Evolutionary conservation across 73 alveolate genomes (phyloP).

Genomic region (Tetrahymena elliotti): DNA sequence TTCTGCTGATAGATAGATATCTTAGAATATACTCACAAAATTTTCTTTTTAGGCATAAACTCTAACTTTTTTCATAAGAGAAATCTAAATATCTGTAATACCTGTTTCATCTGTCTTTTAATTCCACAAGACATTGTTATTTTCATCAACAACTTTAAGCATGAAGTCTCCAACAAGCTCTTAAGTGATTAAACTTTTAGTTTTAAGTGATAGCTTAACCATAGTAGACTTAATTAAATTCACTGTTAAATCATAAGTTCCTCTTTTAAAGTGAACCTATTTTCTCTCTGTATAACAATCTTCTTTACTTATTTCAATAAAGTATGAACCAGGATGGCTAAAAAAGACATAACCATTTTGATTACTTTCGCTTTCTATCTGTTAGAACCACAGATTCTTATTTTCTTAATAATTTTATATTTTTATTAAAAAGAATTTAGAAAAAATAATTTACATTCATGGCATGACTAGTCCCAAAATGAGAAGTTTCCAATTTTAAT

Average conservation of each 20-base stretch:
- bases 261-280: neutral
- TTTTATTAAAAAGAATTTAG: neutral
- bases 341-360: neutral
- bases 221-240: neutral
- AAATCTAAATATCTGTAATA: neutral
- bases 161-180: neutral
- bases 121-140: neutral
- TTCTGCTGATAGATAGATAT: neutral
- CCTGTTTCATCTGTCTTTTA: neutral
- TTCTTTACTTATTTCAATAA: neutral
- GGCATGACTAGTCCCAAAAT: neutral
- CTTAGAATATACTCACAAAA: neutral
- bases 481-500: neutral
- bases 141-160: neutral
- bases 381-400: neutral
- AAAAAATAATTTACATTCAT: neutral
- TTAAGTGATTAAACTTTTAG: neutral
- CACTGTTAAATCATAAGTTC: neutral
- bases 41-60: neutral
- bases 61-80: neutral
- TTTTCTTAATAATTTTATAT: neutral
- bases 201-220: neutral
- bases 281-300: neutral
- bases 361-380: neutral
- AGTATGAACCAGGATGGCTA: neutral